These are phyloP conservation scores for Aleurites moluccanus DNA, from an alignment of 441 rosid genomes.

Conservation along the genomic window DNA sequence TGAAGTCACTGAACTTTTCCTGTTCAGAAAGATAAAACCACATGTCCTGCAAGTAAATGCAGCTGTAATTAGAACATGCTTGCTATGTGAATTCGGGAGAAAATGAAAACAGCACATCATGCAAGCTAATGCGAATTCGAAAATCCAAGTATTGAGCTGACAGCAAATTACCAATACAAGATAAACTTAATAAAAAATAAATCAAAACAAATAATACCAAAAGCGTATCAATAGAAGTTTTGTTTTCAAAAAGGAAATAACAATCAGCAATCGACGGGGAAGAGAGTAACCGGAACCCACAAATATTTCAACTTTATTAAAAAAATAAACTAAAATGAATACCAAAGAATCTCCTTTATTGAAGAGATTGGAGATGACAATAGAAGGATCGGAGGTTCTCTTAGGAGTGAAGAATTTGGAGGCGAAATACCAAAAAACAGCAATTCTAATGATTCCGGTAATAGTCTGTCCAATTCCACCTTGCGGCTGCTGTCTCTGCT, in stretches of 20 bases:
- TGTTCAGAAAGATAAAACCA: constrained; percentile 86
- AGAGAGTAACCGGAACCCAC: not conserved
- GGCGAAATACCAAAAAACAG: constrained; percentile 87
- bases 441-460: constrained; percentile 76
- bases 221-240: not conserved
- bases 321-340: not conserved
- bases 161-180: not conserved
- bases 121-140: too few species aligned
- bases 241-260: not conserved
- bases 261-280: not conserved
- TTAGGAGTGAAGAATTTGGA: constrained; percentile 83
- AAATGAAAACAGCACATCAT: too few species aligned
- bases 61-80: constrained; percentile 11
- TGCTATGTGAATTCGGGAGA: too few species aligned
- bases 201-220: not conserved
- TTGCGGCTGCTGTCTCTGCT: constrained; percentile 43
- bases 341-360: constrained; percentile 80
- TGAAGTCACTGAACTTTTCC: constrained; percentile 67
- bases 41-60: constrained; percentile 67
- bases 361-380: constrained; percentile 74
- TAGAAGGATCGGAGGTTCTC: constrained; percentile 57
- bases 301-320: not conserved
- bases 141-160: not conserved
- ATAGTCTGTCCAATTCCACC: constrained; percentile 67
- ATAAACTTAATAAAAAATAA: not conserved